Conservation (phyloP, 257 asterid genomes). For the Primulina huaijiensis region DNA sequence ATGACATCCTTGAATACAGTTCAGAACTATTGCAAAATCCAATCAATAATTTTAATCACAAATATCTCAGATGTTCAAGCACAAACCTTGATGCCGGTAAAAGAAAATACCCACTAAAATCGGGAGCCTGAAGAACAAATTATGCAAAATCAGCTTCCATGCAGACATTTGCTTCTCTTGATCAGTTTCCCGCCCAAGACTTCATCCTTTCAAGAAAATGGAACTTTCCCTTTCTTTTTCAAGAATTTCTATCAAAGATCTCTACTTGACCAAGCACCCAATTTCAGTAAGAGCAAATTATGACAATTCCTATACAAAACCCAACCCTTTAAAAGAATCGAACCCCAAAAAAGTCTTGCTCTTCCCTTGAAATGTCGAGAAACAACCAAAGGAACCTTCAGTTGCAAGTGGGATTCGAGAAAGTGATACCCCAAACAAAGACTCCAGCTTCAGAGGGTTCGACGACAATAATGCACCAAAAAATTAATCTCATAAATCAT, state of each 20-base stretch:
- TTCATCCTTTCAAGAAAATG: neutral
- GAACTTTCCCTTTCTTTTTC: neutral
- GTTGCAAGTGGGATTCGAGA: slow-evolving; percentile 33
- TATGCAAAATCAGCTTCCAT: neutral
- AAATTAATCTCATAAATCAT: neutral
- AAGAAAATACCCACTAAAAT: neutral
- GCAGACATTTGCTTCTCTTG: neutral
- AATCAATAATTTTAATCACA: neutral
- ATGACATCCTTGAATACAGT: slow-evolving; percentile 40
- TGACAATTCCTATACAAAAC: neutral
- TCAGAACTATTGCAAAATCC: slow-evolving; percentile 13
- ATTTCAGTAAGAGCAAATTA: neutral
- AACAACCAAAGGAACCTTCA: neutral
- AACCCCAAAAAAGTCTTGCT: slow-evolving; percentile 14
- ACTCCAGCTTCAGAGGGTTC: slow-evolving; percentile 26
- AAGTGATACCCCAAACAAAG: slow-evolving; percentile 17
- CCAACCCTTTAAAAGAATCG: slow-evolving; percentile 15
- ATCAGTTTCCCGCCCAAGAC: neutral
- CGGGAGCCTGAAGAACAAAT: neutral
- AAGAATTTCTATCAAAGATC: slow-evolving; percentile 8
- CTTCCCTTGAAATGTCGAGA: slow-evolving; percentile 13
- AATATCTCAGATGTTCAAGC: slow-evolving; percentile 8
- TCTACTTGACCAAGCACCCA: neutral
- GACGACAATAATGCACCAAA: slow-evolving; percentile 13
- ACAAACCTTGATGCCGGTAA: neutral